A percentile compares a stretch with the other conserved stretches of the same genome.
phyloP scores from a whole-genome alignment of 345 rosid genomes.

The Lepidium didymum region DNA sequence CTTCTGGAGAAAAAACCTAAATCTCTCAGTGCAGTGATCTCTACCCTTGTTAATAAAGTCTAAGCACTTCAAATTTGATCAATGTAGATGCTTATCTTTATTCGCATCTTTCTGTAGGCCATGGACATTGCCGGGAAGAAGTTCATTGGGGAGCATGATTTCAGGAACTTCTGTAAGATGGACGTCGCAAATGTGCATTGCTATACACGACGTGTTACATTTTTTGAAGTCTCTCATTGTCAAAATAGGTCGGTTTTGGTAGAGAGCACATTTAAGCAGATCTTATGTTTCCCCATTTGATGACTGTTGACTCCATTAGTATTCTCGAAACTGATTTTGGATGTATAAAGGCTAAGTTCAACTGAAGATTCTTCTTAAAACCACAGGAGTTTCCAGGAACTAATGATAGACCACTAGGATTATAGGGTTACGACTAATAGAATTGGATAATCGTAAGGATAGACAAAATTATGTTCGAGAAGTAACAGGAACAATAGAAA shows the following conservation, averaged over 20 bases:
- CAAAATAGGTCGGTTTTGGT: slow-evolving; percentile 51
- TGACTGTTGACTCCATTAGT: neutral
- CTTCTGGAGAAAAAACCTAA: slow-evolving; percentile 67
- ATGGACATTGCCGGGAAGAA: slow-evolving; percentile 83
- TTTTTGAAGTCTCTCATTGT: slow-evolving; percentile 57
- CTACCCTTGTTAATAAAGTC: slow-evolving; percentile 5
- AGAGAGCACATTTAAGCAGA: slow-evolving; percentile 2
- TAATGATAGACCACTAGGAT: neutral
- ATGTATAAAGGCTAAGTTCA: neutral
- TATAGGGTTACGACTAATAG: neutral
- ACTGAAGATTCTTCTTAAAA: neutral
- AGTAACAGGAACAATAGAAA: neutral
- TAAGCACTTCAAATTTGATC: neutral
- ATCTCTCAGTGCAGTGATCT: slow-evolving; percentile 46
- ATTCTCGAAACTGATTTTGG: neutral
- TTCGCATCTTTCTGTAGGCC: slow-evolving; percentile 36
- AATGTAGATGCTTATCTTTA: slow-evolving; percentile 1
- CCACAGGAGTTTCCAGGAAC: neutral
- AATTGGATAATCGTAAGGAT: neutral
- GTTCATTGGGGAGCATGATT: slow-evolving; percentile 84
- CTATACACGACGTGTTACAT: slow-evolving; percentile 54
- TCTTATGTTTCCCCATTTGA: neutral
- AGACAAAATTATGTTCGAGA: neutral
- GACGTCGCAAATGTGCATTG: slow-evolving; percentile 85
- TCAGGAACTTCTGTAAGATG: slow-evolving; percentile 95